Base-by-base conservation (phyloP, 768 basidiomycete species). In the Lyophyllum shimeji region DNA sequence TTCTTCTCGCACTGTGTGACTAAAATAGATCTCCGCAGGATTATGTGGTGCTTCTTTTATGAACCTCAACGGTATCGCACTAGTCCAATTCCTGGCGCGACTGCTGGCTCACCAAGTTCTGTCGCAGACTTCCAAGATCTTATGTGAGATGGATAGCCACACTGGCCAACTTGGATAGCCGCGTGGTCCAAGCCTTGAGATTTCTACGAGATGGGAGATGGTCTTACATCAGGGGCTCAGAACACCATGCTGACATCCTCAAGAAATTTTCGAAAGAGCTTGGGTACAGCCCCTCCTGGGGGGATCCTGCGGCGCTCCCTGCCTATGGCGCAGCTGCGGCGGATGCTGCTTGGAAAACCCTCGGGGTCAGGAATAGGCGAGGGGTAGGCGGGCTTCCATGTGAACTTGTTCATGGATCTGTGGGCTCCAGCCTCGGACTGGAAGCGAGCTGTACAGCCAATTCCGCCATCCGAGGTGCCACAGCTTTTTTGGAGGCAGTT, bases 1-100 rank as follows among this genome's bases (percentile, higher is more conserved):
- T 46, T 54, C 48, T n/a, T 42, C 51, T 12, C 42, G 53, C 25
- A 46, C 52, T 39, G 34, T 51, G 18, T 55, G 34, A 52, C 51
- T 65, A 31, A 49, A n/a, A 50, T 29, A 37, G 56, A 23, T 23
- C 42, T 52, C 24, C 20, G 42, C 65, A 92, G 90, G 64, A 90
- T 92, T 52, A 91, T 92, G 89, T 92, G 90, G 90, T 91, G 90
- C 62, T 93, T 89, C 69, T 86, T 90, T 66, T 92, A 93, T 62
- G 76, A 86, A 63, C 89, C 90, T 3, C 74, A 82, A 59, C 82
- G 86, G 88, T 90, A 64, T 63, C 59, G 15, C 25, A 20, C 33
- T 34, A 18, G 46, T 46, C 34, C 17, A 29, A 8, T 27, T 25
- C 20, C 49, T 46, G 45, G 17, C 25, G 4, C 12, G 46, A 29